Percentiles rank a stretch among this genome's conserved stretches.
Evolutionary conservation across 1,139 yeast species (phyloP).

Genomic region (Yarrowia galli): DNA sequence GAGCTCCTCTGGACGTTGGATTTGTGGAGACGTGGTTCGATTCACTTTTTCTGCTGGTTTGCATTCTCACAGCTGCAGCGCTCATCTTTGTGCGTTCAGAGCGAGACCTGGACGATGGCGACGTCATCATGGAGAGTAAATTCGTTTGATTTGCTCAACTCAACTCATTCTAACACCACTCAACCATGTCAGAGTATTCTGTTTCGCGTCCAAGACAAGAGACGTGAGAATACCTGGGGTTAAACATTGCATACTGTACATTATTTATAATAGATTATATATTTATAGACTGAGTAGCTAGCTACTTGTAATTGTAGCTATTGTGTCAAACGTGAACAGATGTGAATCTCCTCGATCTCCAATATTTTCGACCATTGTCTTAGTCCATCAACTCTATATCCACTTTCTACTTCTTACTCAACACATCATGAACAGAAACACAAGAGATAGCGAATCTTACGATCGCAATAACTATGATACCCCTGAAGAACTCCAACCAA

Average conservation of each 20-base stretch:
- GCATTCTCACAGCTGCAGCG: constrained; percentile 60
- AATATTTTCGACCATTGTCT: too few species aligned
- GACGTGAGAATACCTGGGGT: background rate
- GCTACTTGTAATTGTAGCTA: too few species aligned
- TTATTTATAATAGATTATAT: constrained; percentile 22
- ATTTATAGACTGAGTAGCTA: background rate
- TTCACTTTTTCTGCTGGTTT: constrained; percentile 67
- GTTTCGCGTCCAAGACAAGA: background rate
- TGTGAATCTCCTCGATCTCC: too few species aligned
- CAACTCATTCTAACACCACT: background rate
- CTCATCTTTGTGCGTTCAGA: constrained; percentile 42
- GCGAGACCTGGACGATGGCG: constrained; percentile 45
- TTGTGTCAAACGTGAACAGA: too few species aligned
- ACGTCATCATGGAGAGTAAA: constrained; percentile 46
- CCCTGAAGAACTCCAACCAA: constrained; percentile 17
- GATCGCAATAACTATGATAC: constrained; percentile 12
- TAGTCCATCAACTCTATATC: background rate
- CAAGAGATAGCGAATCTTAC: background rate
- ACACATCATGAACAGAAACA: constrained; percentile 12
- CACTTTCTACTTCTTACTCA: background rate
- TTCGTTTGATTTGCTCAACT: constrained; percentile 41
- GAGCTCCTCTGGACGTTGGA: constrained; percentile 59
- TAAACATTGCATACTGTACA: constrained; percentile 16
- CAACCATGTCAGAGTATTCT: background rate
- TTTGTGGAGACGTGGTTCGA: constrained; percentile 85